phyloP scores from a whole-genome alignment of 192 early-diverging fungal species.

The Mortierella antarctica region DNA sequence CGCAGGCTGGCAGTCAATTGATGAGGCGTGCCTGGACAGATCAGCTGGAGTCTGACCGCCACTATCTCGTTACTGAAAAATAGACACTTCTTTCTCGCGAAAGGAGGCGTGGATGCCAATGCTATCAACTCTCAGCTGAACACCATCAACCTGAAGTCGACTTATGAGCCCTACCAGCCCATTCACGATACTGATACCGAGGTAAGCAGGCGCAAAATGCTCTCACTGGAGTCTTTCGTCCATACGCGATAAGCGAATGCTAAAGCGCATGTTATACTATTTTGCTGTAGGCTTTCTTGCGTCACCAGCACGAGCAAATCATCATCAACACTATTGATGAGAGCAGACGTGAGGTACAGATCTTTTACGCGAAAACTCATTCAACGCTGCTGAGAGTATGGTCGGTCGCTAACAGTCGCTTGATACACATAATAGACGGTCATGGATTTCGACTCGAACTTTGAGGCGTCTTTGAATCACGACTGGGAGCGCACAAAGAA shows the following conservation, averaged over 20 bases:
- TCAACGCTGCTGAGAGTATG: background rate
- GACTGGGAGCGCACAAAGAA: slow-evolving; percentile 83
- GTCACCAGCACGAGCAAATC: slow-evolving; percentile 79
- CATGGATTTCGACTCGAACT: slow-evolving; percentile 73
- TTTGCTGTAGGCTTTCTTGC: slow-evolving; percentile 66
- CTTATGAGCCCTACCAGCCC: slow-evolving; percentile 80
- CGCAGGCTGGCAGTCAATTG: background rate
- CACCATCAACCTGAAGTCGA: slow-evolving; percentile 73
- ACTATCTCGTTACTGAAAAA: background rate
- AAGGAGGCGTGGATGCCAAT: slow-evolving; percentile 83
- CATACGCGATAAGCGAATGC: background rate
- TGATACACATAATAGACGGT: slow-evolving; percentile 55
- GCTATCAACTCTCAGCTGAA: slow-evolving; percentile 68
- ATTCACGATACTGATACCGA: slow-evolving; percentile 87
- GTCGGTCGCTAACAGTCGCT: background rate
- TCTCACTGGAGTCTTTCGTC: background rate
- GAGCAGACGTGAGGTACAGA: slow-evolving; percentile 61
- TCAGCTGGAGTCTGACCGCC: background rate
- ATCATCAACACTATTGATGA: slow-evolving; percentile 82
- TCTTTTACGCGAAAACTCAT: background rate
- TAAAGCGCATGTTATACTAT: background rate
- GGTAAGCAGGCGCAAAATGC: slow-evolving; percentile 8
- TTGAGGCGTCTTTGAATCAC: slow-evolving; percentile 64
- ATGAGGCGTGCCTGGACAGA: background rate
- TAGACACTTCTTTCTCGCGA: slow-evolving; percentile 81